These are phyloP conservation scores for Leptomonas pyrrhocoris DNA, from an alignment of 208 protist genomes.

Conservation along the genomic window DNA sequence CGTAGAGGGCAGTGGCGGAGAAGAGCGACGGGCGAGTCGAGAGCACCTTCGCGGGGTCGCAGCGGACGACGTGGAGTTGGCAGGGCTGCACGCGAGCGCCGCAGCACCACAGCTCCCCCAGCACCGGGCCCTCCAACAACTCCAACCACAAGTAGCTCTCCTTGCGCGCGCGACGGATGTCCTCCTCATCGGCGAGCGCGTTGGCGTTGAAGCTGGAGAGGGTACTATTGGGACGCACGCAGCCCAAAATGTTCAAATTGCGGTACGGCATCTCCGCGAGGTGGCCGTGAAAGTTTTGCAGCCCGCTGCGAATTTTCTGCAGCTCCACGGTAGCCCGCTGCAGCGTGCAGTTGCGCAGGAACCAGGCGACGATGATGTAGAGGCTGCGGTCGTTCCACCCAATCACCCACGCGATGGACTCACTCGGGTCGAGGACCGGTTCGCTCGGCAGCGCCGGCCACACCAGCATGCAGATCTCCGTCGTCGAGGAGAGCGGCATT, in stretches of 20 bases:
- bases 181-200: conserved; percentile 17
- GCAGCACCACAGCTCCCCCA: conserved; percentile 85
- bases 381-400: conserved; percentile 85
- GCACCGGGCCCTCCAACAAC: conserved; percentile 60
- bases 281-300: conserved; percentile 24
- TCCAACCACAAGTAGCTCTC: conserved; percentile 82
- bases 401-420: conserved; percentile 63
- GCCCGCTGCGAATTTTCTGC: conserved; percentile 32
- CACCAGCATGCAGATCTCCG: conserved; percentile 78
- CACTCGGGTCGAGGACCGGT: conserved; percentile 21
- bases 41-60: conserved; percentile 44
- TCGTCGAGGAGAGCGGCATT: conserved; percentile 35
- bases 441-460: conserved; percentile 52
- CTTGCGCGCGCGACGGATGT: conserved; percentile 42
- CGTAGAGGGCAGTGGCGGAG: conserved; percentile 72
- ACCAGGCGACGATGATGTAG: conserved; percentile 65
- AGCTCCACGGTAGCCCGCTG: conserved; percentile 45
- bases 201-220: neutral
- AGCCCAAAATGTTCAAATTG: conserved; percentile 62
- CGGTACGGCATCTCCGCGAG: conserved; percentile 36
- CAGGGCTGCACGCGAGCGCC: conserved; percentile 81
- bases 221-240: conserved; percentile 38
- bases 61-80: conserved; percentile 81
- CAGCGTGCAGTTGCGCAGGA: conserved; percentile 48
- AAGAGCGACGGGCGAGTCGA: conserved; percentile 55